These are phyloP conservation scores for Syncephalastrum contaminatum DNA, from an alignment of 371 early-diverging fungal species.

Conservation along the genomic window DNA sequence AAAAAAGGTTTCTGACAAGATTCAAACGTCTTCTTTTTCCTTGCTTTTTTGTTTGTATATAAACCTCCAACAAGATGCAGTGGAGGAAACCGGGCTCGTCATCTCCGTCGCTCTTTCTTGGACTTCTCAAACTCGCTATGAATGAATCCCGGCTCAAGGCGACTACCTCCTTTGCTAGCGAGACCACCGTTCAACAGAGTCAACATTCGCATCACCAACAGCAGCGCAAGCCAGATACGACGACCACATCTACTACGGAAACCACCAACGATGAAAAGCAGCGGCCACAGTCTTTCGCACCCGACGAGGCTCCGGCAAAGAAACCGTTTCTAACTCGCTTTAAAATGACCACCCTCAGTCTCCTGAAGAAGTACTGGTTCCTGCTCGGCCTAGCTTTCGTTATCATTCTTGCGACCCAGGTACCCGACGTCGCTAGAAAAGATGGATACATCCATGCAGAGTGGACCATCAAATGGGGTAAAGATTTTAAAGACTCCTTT, in stretches of 20 bases:
- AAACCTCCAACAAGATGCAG: slow-evolving; percentile 1
- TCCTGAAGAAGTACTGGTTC: slow-evolving; percentile 47
- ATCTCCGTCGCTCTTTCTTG: slow-evolving; percentile 11
- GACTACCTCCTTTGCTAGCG: slow-evolving; percentile 10
- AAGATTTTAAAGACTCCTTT: too few species aligned
- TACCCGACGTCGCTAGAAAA: slow-evolving; percentile 57
- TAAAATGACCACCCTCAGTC: not conserved
- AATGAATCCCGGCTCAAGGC: slow-evolving; percentile 9
- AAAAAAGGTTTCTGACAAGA: slow-evolving; percentile 1
- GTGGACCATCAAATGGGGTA: slow-evolving; percentile 67
- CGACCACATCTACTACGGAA: not conserved
- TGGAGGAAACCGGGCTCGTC: slow-evolving; percentile 6
- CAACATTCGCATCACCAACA: not conserved
- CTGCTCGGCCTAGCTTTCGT: slow-evolving; percentile 54
- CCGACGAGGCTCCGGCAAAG: slow-evolving; percentile 1
- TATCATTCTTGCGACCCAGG: slow-evolving; percentile 58
- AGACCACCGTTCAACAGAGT: slow-evolving; percentile 5
- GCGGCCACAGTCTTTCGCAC: not conserved
- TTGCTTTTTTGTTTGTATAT: slow-evolving; percentile 7
- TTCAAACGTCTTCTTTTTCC: not conserved
- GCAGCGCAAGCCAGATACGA: not conserved
- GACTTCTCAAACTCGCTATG: slow-evolving; percentile 11
- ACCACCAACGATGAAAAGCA: not conserved
- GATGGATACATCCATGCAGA: slow-evolving; percentile 59
- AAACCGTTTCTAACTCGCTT: not conserved